phyloP scores from a whole-genome alignment of 2,329 filamentous ascomycete genomes.

The Coniella lustricola region DNA sequence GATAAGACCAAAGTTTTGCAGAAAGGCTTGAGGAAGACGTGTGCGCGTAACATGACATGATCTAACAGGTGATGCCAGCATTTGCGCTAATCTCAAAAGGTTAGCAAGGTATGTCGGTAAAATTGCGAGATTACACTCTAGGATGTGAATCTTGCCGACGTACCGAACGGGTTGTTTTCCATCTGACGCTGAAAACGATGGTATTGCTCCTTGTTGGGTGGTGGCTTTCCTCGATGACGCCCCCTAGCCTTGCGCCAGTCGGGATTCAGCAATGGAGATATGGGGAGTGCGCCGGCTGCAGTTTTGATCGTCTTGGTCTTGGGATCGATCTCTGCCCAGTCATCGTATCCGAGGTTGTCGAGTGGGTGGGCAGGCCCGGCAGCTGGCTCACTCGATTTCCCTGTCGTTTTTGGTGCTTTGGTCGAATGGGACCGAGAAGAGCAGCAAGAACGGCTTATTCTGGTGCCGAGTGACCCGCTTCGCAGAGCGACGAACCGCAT shows the following conservation, averaged over 20 bases:
- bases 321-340: constrained; percentile 27
- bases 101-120: no score
- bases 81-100: no score
- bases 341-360: neutral
- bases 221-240: constrained; percentile 31
- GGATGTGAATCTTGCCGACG: constrained; percentile 8
- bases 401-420: neutral
- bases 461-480: neutral
- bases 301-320: constrained; percentile 39
- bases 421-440: constrained; percentile 4
- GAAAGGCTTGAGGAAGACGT: constrained; percentile 52
- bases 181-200: constrained; percentile 50
- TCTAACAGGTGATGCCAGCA: constrained; percentile 55
- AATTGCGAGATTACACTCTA: no score
- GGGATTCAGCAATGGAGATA: constrained; percentile 49
- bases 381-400: neutral
- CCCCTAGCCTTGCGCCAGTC: constrained; percentile 38
- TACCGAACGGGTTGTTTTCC: constrained; percentile 58
- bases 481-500: constrained; percentile 1
- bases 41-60: constrained; percentile 42
- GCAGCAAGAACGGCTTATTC: neutral
- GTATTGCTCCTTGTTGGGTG: constrained; percentile 25
- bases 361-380: neutral
- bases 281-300: constrained; percentile 38
- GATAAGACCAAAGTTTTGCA: constrained; percentile 54